Evolutionary conservation across 306 rosid species (phyloP).

Genomic region (Dryas octopetala): DNA sequence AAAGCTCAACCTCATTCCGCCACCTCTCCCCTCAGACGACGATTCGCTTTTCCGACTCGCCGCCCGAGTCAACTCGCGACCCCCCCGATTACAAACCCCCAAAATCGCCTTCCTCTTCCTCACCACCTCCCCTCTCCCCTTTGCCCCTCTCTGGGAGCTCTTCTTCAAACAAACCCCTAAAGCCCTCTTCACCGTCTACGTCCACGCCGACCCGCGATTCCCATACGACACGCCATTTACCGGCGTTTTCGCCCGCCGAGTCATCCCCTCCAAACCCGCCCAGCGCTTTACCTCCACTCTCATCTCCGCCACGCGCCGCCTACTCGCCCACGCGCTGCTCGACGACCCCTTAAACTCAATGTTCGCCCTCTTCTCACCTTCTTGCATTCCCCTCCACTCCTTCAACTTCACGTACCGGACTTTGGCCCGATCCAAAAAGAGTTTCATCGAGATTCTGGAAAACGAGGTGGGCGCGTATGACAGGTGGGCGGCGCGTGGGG

Average conservation of each 20-base stretch:
- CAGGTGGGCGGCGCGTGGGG: conserved; percentile 74
- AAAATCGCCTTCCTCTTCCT: conserved; percentile 68
- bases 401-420: conserved; percentile 58
- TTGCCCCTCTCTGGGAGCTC: conserved; percentile 65
- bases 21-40: conserved; percentile 29
- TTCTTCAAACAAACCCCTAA: conserved; percentile 41
- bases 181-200: conserved; percentile 47
- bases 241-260: conserved; percentile 49
- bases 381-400: conserved; percentile 67
- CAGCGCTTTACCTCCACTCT: conserved; percentile 46
- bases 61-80: conserved; percentile 33
- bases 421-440: conserved; percentile 30
- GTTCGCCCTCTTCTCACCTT: conserved; percentile 56
- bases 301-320: conserved; percentile 49
- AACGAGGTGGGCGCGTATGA: conserved; percentile 38
- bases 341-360: conserved; percentile 50
- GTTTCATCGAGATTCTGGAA: conserved; percentile 67
- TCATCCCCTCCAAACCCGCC: conserved; percentile 52
- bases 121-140: conserved; percentile 58
- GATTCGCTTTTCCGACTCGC: conserved; percentile 35
- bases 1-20: neutral
- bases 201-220: conserved; percentile 63
- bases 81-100: conserved; percentile 2
- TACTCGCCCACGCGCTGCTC: conserved; percentile 62
- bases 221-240: conserved; percentile 50